Base-by-base conservation (phyloP, 345 rosid species). In the Eutrema yunnanense region DNA sequence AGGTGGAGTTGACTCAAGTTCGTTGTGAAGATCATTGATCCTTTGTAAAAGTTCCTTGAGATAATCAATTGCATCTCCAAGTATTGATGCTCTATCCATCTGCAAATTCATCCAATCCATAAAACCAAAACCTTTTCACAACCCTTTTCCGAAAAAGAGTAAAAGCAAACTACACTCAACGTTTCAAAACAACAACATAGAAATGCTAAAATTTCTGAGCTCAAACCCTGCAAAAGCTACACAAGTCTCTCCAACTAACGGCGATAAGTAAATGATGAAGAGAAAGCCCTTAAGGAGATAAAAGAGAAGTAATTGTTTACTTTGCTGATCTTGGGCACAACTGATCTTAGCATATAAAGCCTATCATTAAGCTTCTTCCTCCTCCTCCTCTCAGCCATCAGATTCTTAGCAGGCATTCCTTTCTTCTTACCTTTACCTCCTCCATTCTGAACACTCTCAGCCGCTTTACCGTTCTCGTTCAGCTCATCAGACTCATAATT, bases 71-170 rank as follows among this genome's bases (percentile, higher is more conserved):
- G 98, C 92, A 80, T 93, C 98, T 72, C 97, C 98, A 9, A 93
- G 92, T 73, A 93, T 93, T 22, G 98, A 93, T 69, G 98, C 98
- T 79, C 98, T 85, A 75, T 93, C 98, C 98, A 93, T 93, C 97
- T 93, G 85, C 58, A 55, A 61, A 58, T 55, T 65, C 75, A 70
- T 30, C n/a, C 51, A 78, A 71, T 56, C 13, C 22, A 72, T 5
- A 7, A 65, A 57, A 50, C 12, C 52, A 37, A 22, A 22, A 22
- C 26, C 26, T 22, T 22, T 2, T 22, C 26, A 22, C 26, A 22
- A 22, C 26, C 26, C 26, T 22, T 22, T 22, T 22, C 26, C 26
- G 26, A 22, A 22, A 22, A 22, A 22, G 26, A 1, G 22, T 19
- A 19, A 22, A 22, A 22, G 26, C 26, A 22, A 22, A 22, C 26